Percentiles rank a stretch among this genome's conserved stretches.
phyloP scores from a whole-genome alignment of 176 grass and related monocot genomes.

The Hsuehochloa calcarea region DNA sequence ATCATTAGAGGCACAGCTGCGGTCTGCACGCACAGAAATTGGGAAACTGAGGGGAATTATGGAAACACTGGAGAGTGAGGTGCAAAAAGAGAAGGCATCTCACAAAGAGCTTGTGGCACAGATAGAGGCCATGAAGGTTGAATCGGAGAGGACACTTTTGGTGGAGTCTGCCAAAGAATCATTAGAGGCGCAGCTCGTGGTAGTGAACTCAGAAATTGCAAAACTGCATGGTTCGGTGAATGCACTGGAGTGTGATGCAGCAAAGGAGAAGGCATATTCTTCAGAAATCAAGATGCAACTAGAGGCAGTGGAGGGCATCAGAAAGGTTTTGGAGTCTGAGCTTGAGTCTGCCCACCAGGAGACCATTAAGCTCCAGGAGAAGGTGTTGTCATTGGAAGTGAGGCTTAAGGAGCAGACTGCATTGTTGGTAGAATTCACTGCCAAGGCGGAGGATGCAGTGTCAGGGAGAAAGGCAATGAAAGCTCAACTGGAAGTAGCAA shows the following conservation, averaged over 20 bases:
- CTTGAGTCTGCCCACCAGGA: slow-evolving; percentile 51
- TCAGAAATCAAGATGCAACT: slow-evolving; percentile 54
- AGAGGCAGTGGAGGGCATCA: slow-evolving; percentile 57
- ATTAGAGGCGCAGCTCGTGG: slow-evolving; percentile 44
- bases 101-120: slow-evolving; percentile 53
- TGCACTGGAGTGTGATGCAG: slow-evolving; percentile 34
- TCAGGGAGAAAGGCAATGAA: slow-evolving; percentile 49
- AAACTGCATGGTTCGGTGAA: slow-evolving; percentile 24
- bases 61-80: slow-evolving; percentile 46
- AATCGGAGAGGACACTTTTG: slow-evolving; percentile 34
- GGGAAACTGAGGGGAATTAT: slow-evolving; percentile 44
- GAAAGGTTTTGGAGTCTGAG: slow-evolving; percentile 62
- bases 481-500: slow-evolving; percentile 57
- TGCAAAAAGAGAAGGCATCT: slow-evolving; percentile 43
- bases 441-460: slow-evolving; percentile 56
- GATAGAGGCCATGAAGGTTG: slow-evolving; percentile 44
- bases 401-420: slow-evolving; percentile 64
- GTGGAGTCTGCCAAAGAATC: slow-evolving; percentile 39
- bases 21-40: slow-evolving; percentile 45
- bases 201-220: slow-evolving; percentile 34
- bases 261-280: slow-evolving; percentile 49
- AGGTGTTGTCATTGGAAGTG: slow-evolving; percentile 48
- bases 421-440: slow-evolving; percentile 61
- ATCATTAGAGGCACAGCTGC: slow-evolving; percentile 53
- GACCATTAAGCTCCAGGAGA: slow-evolving; percentile 53